Evolutionary conservation across 768 basidiomycete genomes (phyloP).

Genomic region (Sporobolomyces roseus): DNA sequence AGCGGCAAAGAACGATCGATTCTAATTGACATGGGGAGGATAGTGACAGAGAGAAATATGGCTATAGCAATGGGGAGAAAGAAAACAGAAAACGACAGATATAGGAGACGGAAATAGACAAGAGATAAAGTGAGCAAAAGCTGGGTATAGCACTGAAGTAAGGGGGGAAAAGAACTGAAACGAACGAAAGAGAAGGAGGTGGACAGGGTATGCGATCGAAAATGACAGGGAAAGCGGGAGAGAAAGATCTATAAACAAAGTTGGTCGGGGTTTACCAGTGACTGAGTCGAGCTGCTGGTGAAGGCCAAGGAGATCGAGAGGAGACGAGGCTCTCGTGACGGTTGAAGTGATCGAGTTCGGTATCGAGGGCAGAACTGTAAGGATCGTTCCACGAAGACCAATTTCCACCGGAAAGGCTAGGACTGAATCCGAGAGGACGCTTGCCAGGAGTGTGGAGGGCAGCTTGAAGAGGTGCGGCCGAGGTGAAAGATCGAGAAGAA

Average conservation of each 20-base stretch:
- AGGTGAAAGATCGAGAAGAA: not conserved
- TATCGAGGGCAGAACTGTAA: conserved; percentile 2
- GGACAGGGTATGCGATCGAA: too few relatives aligned
- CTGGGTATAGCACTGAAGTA: not conserved
- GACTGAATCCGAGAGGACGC: conserved; percentile 28
- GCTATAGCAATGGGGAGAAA: too few relatives aligned
- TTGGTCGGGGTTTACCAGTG: not conserved
- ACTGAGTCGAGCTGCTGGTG: not conserved
- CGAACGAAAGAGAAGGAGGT: too few relatives aligned
- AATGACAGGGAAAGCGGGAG: not conserved
- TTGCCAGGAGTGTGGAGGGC: conserved; percentile 20
- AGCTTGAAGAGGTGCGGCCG: conserved; percentile 15
- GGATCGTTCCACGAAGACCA: conserved; percentile 19
- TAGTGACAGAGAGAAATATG: too few relatives aligned
- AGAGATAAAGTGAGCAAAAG: too few relatives aligned
- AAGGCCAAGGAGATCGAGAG: conserved; percentile 15
- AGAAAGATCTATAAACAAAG: not conserved
- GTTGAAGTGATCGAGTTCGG: conserved; percentile 17
- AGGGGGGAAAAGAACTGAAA: too few relatives aligned
- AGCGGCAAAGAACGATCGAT: too few relatives aligned
- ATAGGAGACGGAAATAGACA: too few relatives aligned
- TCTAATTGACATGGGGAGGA: too few relatives aligned
- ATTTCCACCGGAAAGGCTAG: conserved; percentile 18
- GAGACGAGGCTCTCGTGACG: not conserved
- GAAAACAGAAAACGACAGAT: too few relatives aligned